phyloP scores from a whole-genome alignment of 805 yeast species.

The Saturnispora bothae region DNA sequence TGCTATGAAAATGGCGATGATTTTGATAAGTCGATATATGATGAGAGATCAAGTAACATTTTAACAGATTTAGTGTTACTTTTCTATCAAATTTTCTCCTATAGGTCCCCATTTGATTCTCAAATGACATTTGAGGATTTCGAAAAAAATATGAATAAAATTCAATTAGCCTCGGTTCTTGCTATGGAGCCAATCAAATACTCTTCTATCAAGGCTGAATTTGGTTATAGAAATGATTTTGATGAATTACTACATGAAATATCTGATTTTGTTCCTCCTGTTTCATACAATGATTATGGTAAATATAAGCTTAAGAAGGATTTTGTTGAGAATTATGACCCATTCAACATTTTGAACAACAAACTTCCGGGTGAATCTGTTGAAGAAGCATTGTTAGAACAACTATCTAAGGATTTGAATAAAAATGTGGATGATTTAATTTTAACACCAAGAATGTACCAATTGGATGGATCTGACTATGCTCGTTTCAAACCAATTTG shows the following conservation, averaged over 20 bases:
- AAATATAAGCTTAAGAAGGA: slow-evolving; percentile 46
- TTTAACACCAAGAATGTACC: slow-evolving; percentile 35
- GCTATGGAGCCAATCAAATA: slow-evolving; percentile 45
- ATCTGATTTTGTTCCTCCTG: slow-evolving; percentile 53
- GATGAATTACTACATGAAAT: slow-evolving; percentile 47
- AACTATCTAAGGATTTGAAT: slow-evolving; percentile 30
- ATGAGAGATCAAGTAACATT: slow-evolving; percentile 37
- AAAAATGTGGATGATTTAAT: slow-evolving; percentile 33
- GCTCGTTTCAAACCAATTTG: slow-evolving; percentile 33
- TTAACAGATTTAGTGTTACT: slow-evolving; percentile 33
- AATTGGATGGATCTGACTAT: slow-evolving; percentile 20
- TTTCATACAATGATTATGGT: slow-evolving; percentile 58
- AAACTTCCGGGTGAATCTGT: slow-evolving; percentile 42
- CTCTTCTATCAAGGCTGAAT: slow-evolving; percentile 31
- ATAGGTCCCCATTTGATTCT: slow-evolving; percentile 21
- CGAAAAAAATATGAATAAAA: slow-evolving; percentile 22
- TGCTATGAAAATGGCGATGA: slow-evolving; percentile 13
- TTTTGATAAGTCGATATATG: slow-evolving; percentile 32
- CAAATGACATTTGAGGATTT: slow-evolving; percentile 11
- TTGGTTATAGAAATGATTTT: slow-evolving; percentile 27
- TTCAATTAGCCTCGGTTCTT: slow-evolving; percentile 38
- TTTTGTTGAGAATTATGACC: slow-evolving; percentile 42
- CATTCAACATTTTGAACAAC: slow-evolving; percentile 39
- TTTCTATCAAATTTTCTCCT: slow-evolving; percentile 34
- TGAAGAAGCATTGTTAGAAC: slow-evolving; percentile 35